phyloP scores from a whole-genome alignment of 768 basidiomycete species.

The Paxillus rubicundulus region DNA sequence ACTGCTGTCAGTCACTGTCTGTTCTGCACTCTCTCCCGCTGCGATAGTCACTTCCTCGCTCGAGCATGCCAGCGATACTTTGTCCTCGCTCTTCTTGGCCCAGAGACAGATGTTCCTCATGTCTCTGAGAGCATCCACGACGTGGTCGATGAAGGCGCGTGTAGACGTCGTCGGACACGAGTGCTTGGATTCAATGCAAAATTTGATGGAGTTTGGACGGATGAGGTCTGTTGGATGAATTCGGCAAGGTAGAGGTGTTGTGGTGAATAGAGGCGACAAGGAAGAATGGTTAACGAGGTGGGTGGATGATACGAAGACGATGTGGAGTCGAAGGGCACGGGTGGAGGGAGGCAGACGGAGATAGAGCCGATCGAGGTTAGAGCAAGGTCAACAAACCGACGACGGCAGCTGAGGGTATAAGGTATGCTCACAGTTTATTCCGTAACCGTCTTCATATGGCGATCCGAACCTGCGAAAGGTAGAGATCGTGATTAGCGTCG shows the following conservation, averaged over 20 bases:
- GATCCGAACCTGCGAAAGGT: constrained; percentile 65
- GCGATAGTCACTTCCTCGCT: neutral
- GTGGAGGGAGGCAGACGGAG: no score
- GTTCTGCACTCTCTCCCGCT: neutral
- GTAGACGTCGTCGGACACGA: constrained; percentile 73
- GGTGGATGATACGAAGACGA: neutral
- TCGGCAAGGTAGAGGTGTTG: constrained; percentile 17
- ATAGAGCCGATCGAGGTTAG: neutral
- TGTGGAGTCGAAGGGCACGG: neutral
- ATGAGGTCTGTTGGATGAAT: constrained; percentile 60
- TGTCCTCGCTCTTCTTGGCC: constrained; percentile 4
- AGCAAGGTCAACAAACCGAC: neutral
- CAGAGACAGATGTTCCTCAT: constrained; percentile 57
- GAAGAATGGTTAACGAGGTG: neutral
- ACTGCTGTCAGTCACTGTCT: neutral
- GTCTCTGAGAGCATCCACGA: constrained; percentile 62
- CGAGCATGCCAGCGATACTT: constrained; percentile 1
- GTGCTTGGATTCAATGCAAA: constrained; percentile 90
- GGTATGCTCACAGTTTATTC: constrained; percentile 77
- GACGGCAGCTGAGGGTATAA: neutral
- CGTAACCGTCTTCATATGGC: constrained; percentile 82
- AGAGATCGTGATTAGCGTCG: constrained; percentile 5
- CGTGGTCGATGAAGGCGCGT: constrained; percentile 54
- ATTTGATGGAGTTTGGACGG: constrained; percentile 76
- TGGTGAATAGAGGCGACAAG: neutral